Evolutionary conservation across 345 rosid genomes (phyloP), one percentile per base, ranked within the genome.

Genomic region (Eucalyptus marginata): DNA sequence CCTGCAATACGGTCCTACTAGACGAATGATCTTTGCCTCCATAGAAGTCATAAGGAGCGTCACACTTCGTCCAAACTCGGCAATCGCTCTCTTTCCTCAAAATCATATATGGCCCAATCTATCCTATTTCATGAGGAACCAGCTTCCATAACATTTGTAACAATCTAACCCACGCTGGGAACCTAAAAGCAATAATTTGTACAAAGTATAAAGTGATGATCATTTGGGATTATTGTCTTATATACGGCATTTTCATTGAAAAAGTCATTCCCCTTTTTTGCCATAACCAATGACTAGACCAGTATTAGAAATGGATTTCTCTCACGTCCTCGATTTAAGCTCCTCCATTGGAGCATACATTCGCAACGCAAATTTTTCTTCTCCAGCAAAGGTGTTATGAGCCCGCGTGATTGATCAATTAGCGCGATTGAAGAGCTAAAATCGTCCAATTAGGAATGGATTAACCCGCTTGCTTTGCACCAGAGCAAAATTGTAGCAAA

Each of bases 121-220:
- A 64, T 15, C 3, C 36, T 14, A n/a, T 15, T 14, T 1, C n/a
- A 29, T 7, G 33, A 62, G 68, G 10, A 66, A n/a, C 20, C 16
- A 66, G 10, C 40, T 4, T 10, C n/a, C n/a, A 66, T n/a, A 58
- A 24, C 13, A 58, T 58, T 58, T 25, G n/a, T 5, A 10, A 58
- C n/a, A 27, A 58, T 27, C n/a, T 58, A 58, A 31, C 5, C 0
- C 0, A 0, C 27, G 17, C 8, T 56, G 68, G 15, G 18, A 31
- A n/a, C 36, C 76, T n/a, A 64, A n/a, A n/a, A 64, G 10, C 40
- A 66, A 66, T 66, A 15, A 66, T 66, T 66, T 66, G 40, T 14
- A 66, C 9, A 8, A 66, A 66, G 3, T 11, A 31, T 0, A 31
- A 66, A 31, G 22, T 7, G 76, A 66, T 31, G 17, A 33, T 68